Percentiles rank a stretch among this genome's conserved stretches.
Conservation (phyloP, 305 asterid species). For the Salvia sclarea region DNA sequence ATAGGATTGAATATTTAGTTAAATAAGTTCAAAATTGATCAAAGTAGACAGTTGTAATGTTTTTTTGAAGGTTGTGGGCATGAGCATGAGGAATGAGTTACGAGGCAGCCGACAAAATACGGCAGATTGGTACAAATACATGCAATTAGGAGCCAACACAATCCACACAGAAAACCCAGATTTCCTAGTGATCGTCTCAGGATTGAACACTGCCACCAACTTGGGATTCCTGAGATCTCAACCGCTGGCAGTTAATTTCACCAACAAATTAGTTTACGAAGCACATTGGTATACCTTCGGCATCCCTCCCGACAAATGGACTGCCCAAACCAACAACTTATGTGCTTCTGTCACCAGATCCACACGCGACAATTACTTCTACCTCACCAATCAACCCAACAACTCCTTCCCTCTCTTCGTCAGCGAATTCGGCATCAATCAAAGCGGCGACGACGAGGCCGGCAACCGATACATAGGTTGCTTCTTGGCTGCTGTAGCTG, state of each 20-base stretch:
- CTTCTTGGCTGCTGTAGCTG: constrained; percentile 46
- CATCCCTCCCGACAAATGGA: constrained; percentile 31
- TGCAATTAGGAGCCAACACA: constrained; percentile 45
- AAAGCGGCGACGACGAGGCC: constrained; percentile 42
- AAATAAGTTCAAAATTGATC: no score
- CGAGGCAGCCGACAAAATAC: constrained; percentile 49
- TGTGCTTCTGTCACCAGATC: constrained; percentile 34
- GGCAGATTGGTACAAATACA: constrained; percentile 52
- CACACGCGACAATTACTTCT: constrained; percentile 39
- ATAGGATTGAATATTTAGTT: no score
- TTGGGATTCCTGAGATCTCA: constrained; percentile 40
- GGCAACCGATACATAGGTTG: constrained; percentile 58
- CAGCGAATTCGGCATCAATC: constrained; percentile 58
- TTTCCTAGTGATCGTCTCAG: constrained; percentile 55
- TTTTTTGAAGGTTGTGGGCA: constrained; percentile 48
- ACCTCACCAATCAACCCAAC: constrained; percentile 29
- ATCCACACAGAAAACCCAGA: constrained; percentile 44
- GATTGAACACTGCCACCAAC: constrained; percentile 40
- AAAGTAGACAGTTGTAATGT: no score
- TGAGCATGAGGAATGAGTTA: constrained; percentile 75
- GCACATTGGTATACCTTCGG: constrained; percentile 61
- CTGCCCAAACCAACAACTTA: constrained; percentile 36
- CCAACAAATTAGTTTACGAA: constrained; percentile 52
- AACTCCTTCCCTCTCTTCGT: constrained; percentile 47
- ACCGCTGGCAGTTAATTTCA: constrained; percentile 27